Base-by-base conservation (phyloP, 176 grass and related monocot genomes). In the Luzula sylvatica region DNA sequence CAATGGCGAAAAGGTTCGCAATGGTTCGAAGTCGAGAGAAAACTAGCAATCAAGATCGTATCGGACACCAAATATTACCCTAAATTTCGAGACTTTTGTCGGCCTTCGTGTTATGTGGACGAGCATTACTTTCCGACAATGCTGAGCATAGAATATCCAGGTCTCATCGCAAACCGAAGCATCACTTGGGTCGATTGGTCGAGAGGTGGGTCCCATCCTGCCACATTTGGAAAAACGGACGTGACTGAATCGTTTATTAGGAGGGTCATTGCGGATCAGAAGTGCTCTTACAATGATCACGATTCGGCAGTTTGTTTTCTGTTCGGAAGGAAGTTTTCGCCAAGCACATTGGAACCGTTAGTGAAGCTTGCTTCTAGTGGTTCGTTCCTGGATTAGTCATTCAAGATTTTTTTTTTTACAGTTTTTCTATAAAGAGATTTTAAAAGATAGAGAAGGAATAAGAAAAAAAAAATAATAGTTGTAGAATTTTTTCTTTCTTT, bases 71-170 rank as follows among this genome's bases (percentile, higher is more conserved):
- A 22, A 0, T 93, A 93, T 64, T 82, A 75, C 61, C 81, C 73
- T 2, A 81, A 72, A 44, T 93, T 93, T 29, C 9, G 46, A 0
- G 17, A 61, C 1, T 61, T 68, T 3, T 93, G 87, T 15, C 58
- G 38, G 2, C 20, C 73, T 5, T 23, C 81, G 0, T 86, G 87
- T 69, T 93, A 86, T 4, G 30, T 52, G 0, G 87, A 93, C 9
- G 87, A 93, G 69, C 87, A 93, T 65, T 93, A 93, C 69, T 72
- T 93, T 5, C 87, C 81, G 0, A 93, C 77, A 2, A 46, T 78
- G 70, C 14, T 93, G 11, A 41, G 69, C 4, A 60, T 82, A 0
- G 46, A 49, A 56, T 58, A 54, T 1, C 73, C 81, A 0, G 0
- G 0, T 0, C 2, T 19, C 12, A 78, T 93, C 15, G 77, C 87